Percentiles rank a stretch among this genome's conserved stretches.
phyloP scores from a whole-genome alignment of 805 yeast species.

The Ogataea methanolica region DNA sequence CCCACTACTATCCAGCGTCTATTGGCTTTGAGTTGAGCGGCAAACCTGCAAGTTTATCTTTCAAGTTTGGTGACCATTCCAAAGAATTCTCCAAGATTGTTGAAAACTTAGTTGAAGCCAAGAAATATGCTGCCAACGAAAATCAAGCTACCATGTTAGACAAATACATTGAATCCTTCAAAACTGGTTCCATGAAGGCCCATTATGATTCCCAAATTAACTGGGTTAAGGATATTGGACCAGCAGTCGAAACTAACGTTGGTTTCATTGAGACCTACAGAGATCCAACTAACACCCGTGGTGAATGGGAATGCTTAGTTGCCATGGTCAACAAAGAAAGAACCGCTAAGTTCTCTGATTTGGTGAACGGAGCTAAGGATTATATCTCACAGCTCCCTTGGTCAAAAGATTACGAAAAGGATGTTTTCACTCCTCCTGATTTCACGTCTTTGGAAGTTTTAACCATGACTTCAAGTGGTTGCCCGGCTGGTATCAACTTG shows the following conservation, averaged over 20 bases:
- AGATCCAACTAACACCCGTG: conserved; percentile 87
- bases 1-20: conserved; percentile 54
- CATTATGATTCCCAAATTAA: conserved; percentile 79
- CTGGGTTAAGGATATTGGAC: conserved; percentile 87
- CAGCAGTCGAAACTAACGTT: conserved; percentile 72
- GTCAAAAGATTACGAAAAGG: conserved; percentile 73
- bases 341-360: conserved; percentile 68
- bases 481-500: conserved; percentile 90
- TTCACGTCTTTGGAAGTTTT: conserved; percentile 86
- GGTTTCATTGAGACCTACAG: conserved; percentile 93
- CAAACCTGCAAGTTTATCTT: conserved; percentile 35
- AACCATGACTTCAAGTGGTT: conserved; percentile 85
- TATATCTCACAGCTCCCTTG: conserved; percentile 73
- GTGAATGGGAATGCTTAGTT: conserved; percentile 91
- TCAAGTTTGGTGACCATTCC: conserved; percentile 76
- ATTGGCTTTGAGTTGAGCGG: conserved; percentile 37
- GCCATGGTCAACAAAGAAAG: conserved; percentile 87
- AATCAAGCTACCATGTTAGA: conserved; percentile 64
- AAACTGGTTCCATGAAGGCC: conserved; percentile 78
- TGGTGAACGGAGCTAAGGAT: conserved; percentile 62
- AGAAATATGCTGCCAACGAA: conserved; percentile 63
- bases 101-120: conserved; percentile 51
- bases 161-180: conserved; percentile 63
- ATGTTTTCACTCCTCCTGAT: conserved; percentile 85
- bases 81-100: conserved; percentile 60